These are phyloP conservation scores for Calonectria ilicicola DNA, from an alignment of 2,329 filamentous ascomycete species.

Conservation along the genomic window DNA sequence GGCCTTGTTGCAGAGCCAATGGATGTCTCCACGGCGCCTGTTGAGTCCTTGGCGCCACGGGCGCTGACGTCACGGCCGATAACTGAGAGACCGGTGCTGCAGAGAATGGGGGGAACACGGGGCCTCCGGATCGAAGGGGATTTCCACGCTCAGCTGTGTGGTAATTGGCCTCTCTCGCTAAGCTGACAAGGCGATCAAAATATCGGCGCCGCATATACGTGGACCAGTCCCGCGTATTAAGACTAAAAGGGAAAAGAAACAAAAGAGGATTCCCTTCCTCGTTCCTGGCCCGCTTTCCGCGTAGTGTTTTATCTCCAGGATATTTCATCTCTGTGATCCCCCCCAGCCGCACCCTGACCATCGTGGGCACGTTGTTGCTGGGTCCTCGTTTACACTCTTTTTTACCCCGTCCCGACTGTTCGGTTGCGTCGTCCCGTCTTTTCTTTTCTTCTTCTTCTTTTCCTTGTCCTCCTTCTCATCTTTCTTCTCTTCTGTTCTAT, in stretches of 20 bases:
- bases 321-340: neutral
- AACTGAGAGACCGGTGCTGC: neutral
- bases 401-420: neutral
- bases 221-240: neutral
- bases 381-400: neutral
- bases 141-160: neutral
- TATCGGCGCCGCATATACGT: neutral
- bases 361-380: neutral
- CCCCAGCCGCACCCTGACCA: neutral
- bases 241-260: neutral
- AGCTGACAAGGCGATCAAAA: neutral
- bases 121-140: neutral
- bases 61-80: neutral
- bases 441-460: neutral
- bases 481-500: neutral
- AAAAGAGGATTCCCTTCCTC: neutral
- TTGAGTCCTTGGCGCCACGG: neutral
- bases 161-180: neutral
- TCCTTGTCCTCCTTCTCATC: neutral
- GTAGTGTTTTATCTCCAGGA: neutral
- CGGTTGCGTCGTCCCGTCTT: neutral
- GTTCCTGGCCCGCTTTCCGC: neutral
- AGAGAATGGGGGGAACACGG: neutral
- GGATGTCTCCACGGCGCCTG: neutral
- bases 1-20: neutral